These are phyloP conservation scores for Sanghuangporus baumii DNA, from an alignment of 1,284 basidiomycete genomes.

Conservation along the genomic window DNA sequence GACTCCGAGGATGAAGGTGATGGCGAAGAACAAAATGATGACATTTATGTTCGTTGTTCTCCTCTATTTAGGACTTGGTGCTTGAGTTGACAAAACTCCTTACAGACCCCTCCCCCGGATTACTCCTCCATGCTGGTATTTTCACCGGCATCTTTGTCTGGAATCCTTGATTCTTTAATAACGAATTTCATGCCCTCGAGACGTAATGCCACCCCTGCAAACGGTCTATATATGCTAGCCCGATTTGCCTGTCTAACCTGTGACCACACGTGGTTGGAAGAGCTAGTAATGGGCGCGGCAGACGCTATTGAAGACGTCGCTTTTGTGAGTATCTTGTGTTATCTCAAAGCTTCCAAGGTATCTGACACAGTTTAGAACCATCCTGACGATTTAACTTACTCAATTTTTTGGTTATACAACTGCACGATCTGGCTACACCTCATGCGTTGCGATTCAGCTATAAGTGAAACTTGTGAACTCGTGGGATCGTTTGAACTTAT, in stretches of 20 bases:
- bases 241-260: slow-evolving; percentile 83
- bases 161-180: slow-evolving; percentile 78
- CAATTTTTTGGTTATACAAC: slow-evolving; percentile 96
- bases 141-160: slow-evolving; percentile 69
- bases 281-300: slow-evolving; percentile 84
- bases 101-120: slow-evolving; percentile 63
- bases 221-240: slow-evolving; percentile 77
- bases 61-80: slow-evolving; percentile 1
- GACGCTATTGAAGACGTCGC: slow-evolving; percentile 90
- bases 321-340: slow-evolving; percentile 59
- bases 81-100: slow-evolving; percentile 12
- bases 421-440: slow-evolving; percentile 86
- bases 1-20: slow-evolving; percentile 41
- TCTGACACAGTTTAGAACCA: slow-evolving; percentile 46
- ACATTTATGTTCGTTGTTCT: slow-evolving; percentile 46
- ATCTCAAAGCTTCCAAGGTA: slow-evolving; percentile 8
- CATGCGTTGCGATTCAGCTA: slow-evolving; percentile 75
- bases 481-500: slow-evolving; percentile 75
- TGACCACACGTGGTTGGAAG: slow-evolving; percentile 87
- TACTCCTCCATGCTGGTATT: slow-evolving; percentile 89
- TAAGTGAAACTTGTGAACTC: slow-evolving; percentile 73
- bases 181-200: slow-evolving; percentile 62
- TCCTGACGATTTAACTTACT: slow-evolving; percentile 78
- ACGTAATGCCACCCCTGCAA: slow-evolving; percentile 75
- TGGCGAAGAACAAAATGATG: slow-evolving; percentile 34